A percentile compares a stretch with the other conserved stretches of the same genome.
Conservation (phyloP, 1,284 basidiomycete species). For the Garcileccinum viscosum region DNA sequence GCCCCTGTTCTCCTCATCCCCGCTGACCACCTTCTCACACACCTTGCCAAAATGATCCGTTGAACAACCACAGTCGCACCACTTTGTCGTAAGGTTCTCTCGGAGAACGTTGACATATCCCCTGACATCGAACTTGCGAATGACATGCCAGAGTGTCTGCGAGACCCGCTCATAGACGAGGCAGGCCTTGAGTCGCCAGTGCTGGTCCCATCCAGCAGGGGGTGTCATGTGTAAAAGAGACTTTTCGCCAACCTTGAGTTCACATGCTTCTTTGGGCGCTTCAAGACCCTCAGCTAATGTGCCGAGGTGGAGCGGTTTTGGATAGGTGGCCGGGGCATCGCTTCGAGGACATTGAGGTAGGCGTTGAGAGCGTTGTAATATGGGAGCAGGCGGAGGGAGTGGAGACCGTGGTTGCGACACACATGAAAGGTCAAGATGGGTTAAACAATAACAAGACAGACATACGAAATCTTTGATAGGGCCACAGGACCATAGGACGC, state of each 20-base stretch:
- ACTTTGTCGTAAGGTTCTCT: conserved; percentile 72
- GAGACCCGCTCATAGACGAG: conserved; percentile 66
- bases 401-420: conserved; percentile 66
- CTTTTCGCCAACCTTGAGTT: conserved; percentile 51
- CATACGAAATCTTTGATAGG: conserved; percentile 74
- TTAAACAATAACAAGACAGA: not conserved
- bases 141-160: conserved; percentile 68
- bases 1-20: conserved; percentile 65
- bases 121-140: conserved; percentile 70
- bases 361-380: conserved; percentile 59
- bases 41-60: conserved; percentile 77
- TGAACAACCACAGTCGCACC: conserved; percentile 79
- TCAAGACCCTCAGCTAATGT: conserved; percentile 60
- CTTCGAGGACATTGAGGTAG: conserved; percentile 62
- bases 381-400: conserved; percentile 66
- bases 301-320: conserved; percentile 69
- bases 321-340: conserved; percentile 56
- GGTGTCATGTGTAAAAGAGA: conserved; percentile 36
- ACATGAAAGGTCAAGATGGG: conserved; percentile 36
- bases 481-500: conserved; percentile 75
- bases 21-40: conserved; percentile 70
- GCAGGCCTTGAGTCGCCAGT: conserved; percentile 63
- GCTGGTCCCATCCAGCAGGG: conserved; percentile 52
- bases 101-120: conserved; percentile 70
- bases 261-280: conserved; percentile 64